Percentiles rank a stretch among this genome's conserved stretches.
phyloP scores from a whole-genome alignment of 768 basidiomycete genomes.

The Boletus sp. region DNA sequence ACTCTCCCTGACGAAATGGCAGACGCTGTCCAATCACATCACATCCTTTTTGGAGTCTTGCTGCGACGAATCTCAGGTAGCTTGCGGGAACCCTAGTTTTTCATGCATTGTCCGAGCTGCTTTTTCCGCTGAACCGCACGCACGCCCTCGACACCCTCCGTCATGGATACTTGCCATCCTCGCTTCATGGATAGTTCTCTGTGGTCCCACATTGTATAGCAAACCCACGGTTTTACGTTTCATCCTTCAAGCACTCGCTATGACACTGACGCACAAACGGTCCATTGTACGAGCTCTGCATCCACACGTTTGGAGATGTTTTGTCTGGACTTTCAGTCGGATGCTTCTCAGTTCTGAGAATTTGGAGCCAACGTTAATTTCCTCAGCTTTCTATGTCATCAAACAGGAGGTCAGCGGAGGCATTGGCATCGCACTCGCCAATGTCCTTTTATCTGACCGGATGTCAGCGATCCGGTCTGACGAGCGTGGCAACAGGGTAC shows the following conservation, averaged over 20 bases:
- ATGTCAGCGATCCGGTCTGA: neutral
- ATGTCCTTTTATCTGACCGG: slow-evolving; percentile 34
- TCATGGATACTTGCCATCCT: slow-evolving; percentile 46
- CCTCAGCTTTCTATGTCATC: slow-evolving; percentile 42
- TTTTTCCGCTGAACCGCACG: slow-evolving; percentile 22
- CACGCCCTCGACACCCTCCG: slow-evolving; percentile 29
- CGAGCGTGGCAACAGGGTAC: slow-evolving; percentile 25
- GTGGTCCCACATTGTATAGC: slow-evolving; percentile 44
- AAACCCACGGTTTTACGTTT: slow-evolving; percentile 39
- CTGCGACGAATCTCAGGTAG: slow-evolving; percentile 6
- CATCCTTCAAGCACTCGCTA: slow-evolving; percentile 35
- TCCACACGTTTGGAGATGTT: slow-evolving; percentile 49
- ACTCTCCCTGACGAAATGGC: slow-evolving; percentile 28
- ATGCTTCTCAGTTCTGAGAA: slow-evolving; percentile 28
- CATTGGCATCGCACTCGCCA: slow-evolving; percentile 42
- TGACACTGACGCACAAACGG: slow-evolving; percentile 35
- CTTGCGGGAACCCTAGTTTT: slow-evolving; percentile 18
- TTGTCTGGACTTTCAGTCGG: slow-evolving; percentile 55
- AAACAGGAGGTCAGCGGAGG: slow-evolving; percentile 47
- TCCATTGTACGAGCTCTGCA: slow-evolving; percentile 38
- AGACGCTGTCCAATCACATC: slow-evolving; percentile 27
- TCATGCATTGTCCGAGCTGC: slow-evolving; percentile 28
- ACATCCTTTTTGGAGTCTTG: slow-evolving; percentile 24
- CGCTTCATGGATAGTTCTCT: slow-evolving; percentile 48
- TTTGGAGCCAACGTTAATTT: slow-evolving; percentile 26